Conservation (phyloP, 176 grass and related monocot species). For the Otatea glauca region DNA sequence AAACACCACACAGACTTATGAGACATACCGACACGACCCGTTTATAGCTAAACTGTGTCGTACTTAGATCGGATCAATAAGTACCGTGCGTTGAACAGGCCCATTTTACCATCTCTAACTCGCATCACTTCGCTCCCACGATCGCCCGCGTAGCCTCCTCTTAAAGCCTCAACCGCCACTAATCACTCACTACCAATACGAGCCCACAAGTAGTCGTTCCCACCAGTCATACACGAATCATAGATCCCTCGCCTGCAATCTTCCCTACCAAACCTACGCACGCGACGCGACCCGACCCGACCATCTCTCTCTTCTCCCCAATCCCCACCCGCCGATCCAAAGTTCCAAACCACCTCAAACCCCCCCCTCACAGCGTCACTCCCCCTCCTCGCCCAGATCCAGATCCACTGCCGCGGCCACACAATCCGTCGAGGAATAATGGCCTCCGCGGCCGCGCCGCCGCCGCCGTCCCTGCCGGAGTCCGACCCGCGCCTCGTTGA, state of each 20-base stretch:
- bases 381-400: slow-evolving; percentile 55
- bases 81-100: too few species aligned
- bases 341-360: slow-evolving; percentile 52
- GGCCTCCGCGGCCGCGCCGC: slow-evolving; percentile 36
- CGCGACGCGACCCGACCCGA: slow-evolving; percentile 12
- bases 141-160: not conserved
- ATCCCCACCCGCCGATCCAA: slow-evolving; percentile 48
- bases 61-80: too few species aligned
- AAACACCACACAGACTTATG: too few species aligned
- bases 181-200: not conserved
- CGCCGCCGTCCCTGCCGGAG: slow-evolving; percentile 53
- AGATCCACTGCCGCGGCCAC: slow-evolving; percentile 62
- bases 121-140: too few species aligned
- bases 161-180: not conserved
- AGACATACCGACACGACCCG: too few species aligned
- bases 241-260: not conserved
- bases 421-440: slow-evolving; percentile 51
- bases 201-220: not conserved
- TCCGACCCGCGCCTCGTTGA: slow-evolving; percentile 73
- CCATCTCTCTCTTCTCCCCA: slow-evolving; percentile 19
- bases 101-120: too few species aligned
- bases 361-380: slow-evolving; percentile 3
- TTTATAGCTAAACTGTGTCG: too few species aligned
- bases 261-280: slow-evolving; percentile 43
- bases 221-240: slow-evolving; percentile 8